These are phyloP conservation scores for Vitellaria paradoxa DNA, from an alignment of 179 eudicot species.

Conservation along the genomic window DNA sequence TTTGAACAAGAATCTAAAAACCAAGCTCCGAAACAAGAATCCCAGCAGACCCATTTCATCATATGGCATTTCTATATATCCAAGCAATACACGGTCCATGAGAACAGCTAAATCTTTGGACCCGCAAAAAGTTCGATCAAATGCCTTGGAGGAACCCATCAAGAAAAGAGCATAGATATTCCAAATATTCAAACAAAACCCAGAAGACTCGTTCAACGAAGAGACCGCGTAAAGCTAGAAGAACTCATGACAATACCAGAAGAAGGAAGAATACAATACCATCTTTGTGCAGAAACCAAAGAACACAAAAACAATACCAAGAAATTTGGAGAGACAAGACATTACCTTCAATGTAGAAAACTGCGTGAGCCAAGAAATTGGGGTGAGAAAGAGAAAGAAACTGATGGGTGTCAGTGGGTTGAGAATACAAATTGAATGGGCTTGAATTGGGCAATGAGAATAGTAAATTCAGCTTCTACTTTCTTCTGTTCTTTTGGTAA, in stretches of 20 bases:
- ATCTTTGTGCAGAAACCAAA: background rate
- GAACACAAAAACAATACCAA: background rate
- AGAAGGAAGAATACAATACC: background rate
- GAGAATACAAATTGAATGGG: constrained; percentile 14
- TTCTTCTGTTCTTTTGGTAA: background rate
- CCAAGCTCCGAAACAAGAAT: background rate
- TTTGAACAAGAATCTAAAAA: background rate
- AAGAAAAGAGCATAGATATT: constrained; percentile 4
- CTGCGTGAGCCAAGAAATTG: constrained; percentile 6
- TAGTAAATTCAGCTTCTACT: too few relatives aligned
- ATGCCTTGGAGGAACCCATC: background rate
- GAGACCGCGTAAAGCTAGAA: background rate
- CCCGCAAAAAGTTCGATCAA: background rate
- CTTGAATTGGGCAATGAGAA: background rate
- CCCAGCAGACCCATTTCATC: constrained; percentile 12
- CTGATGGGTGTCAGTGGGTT: constrained; percentile 4
- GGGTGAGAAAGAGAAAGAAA: constrained; percentile 5
- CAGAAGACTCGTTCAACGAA: constrained; percentile 10
- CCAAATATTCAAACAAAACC: background rate
- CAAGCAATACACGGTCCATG: background rate
- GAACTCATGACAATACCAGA: background rate
- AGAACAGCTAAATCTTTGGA: background rate
- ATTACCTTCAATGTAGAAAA: constrained; percentile 16
- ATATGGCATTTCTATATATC: background rate
- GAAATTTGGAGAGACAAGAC: background rate